Percentiles rank a stretch among this genome's conserved stretches.
Conservation (phyloP, 768 basidiomycete species). For the Leccinum disarticulatum region DNA sequence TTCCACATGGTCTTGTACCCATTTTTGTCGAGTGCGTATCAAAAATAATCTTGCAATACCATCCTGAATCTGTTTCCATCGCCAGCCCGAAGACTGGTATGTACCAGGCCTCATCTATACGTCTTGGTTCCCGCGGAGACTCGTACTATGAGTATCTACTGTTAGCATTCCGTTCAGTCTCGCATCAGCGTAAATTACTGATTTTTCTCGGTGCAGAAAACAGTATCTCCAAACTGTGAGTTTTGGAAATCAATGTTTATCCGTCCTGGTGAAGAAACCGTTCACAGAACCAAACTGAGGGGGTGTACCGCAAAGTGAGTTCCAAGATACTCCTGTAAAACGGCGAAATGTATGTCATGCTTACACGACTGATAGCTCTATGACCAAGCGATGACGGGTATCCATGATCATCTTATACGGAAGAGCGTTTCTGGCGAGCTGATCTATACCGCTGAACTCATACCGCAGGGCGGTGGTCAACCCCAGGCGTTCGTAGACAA, state of each 20-base stretch:
- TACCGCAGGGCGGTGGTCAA: conserved; percentile 47
- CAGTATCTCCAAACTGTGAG: conserved; percentile 35
- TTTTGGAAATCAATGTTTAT: not conserved
- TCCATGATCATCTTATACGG: conserved; percentile 72
- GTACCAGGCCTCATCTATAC: conserved; percentile 69
- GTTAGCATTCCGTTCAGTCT: conserved; percentile 39
- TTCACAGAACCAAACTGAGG: conserved; percentile 66
- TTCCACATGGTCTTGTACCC: conserved; percentile 74
- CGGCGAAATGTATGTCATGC: not conserved
- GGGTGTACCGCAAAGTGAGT: conserved; percentile 71
- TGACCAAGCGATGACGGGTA: conserved; percentile 77
- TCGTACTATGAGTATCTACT: conserved; percentile 92
- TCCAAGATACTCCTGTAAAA: not conserved
- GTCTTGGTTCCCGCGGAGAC: conserved; percentile 89
- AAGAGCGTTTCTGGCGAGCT: conserved; percentile 58
- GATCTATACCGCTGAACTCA: conserved; percentile 80
- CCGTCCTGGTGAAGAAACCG: conserved; percentile 1
- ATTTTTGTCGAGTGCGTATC: conserved; percentile 75
- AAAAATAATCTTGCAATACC: conserved; percentile 3
- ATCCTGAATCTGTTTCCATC: conserved; percentile 11
- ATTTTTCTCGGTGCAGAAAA: conserved; percentile 20
- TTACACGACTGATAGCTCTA: conserved; percentile 68
- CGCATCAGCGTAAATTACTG: not conserved
- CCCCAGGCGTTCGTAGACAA: conserved; percentile 36
- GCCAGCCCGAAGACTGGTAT: conserved; percentile 49